Evolutionary conservation across 768 basidiomycete species (phyloP), one percentile per base, ranked within the genome.

Genomic region (Lactarius sp.): DNA sequence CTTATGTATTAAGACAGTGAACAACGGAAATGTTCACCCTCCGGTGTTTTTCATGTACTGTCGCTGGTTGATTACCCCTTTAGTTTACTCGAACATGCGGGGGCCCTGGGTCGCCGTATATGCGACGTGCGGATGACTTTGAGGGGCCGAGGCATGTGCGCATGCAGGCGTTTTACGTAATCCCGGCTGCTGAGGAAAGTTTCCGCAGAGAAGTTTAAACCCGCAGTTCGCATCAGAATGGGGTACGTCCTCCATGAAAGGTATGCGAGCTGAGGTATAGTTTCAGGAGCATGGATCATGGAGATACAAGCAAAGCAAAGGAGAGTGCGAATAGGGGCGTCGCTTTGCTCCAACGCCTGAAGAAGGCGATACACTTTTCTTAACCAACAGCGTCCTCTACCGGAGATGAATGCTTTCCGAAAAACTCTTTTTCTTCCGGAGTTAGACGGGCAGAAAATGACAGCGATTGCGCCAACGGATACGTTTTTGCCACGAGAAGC

Each of bases 371-470:
- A 55, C 52, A 12, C 34, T 58, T 47, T 56, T 62, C 61, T 51
- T 47, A 42, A 52, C 42, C 49, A 37, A 51, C 52, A 58, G 56
- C 44, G 10, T 33, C 41, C 27, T 37, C 31, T 47, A 39, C 27
- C 62, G 62, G 62, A 64, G 52, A 64, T 64, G 62, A 64, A 55
- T 27, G 31, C 46, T 27, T 46, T 49, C 37, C 46, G n/a, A 36
- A 50, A 27, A 54, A 59, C 20, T 41, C 34, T 4, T 39, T 37
- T 63, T 51, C 27, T 34, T 14, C 36, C 58, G 62, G 62, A 52
- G 58, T 64, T 59, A 64, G 62, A 36, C 41, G 6, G 58, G 52
- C 14, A 49, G 6, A 22, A 49, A 47, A 18, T 64, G 62, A 64
- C 62, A 54, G 57, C 52, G n/a, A 59, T 53, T 20, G 62, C 34